Evolutionary conservation across 1,284 basidiomycete genomes (phyloP), one percentile per base, ranked within the genome.

Genomic region (Singerocomus inundabilis): DNA sequence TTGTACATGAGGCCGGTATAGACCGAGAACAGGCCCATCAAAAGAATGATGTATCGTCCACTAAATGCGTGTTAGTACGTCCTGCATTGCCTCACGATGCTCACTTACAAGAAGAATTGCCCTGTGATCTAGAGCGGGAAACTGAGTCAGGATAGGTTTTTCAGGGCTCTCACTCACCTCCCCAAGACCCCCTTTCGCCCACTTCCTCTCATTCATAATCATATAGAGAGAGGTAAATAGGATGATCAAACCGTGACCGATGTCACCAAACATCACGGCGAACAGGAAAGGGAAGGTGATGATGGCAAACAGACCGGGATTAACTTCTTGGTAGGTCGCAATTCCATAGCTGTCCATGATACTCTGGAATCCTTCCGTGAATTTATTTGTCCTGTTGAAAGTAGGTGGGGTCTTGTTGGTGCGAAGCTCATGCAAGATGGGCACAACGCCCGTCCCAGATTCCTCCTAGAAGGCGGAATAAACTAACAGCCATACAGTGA

Each of bases 201-300:
- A 79, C 67, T 82, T 86, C 67, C 80, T 84, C 74, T 99, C 97
- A 39, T 82, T 80, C 49, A 88, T 49, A 65, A 97, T 92, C 93
- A 99, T 94, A 54, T 80, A 82, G 7, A 86, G 57, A 2, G 92
- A 95, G 21, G 87, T 81, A 32, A 82, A 64, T 59, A 91, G 79
- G 64, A 93, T 89, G 66, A 99, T 85, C 54, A 85, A 75, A 37
- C 93, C 97, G 71, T 99, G 96, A 10, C 97, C 97, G 66, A 99
- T 91, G 70, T 99, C 96, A 65, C 96, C 97, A 69, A 99, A 99
- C 96, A 99, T 99, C 74, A 98, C 92, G 11, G 95, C 96, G 63
- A 99, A 99, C 61, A 99, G 74, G 84, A 99, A 99, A 0, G 97
- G 97, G 81, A 98, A 98, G 2, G 93, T 96, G 65, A 94, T 82